Evolutionary conservation across 345 rosid genomes (phyloP).

Genomic region (Gossypium herbaceum): DNA sequence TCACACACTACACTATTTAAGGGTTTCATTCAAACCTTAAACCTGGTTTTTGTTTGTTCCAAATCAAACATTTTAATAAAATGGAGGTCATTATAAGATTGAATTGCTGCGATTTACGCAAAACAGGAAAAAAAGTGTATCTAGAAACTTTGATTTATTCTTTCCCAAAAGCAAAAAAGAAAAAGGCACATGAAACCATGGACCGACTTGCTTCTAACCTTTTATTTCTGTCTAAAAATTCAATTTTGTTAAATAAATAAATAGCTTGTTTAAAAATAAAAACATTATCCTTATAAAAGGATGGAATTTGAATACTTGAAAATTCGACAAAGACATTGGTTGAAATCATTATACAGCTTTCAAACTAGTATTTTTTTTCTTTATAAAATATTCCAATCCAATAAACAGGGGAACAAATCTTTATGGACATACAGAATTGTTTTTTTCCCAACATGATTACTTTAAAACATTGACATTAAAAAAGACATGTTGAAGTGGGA

Average conservation of each 20-base stretch:
- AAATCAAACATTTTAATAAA: not conserved
- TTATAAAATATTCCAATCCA: constrained; percentile 2
- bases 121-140: not conserved
- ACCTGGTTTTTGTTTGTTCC: not conserved
- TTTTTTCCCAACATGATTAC: not conserved
- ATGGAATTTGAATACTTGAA: too few relatives aligned
- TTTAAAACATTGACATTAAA: not conserved
- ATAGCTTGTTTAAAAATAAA: not conserved
- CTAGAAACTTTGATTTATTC: not conserved
- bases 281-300: too few relatives aligned
- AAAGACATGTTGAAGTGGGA: constrained; percentile 5
- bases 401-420: not conserved
- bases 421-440: not conserved
- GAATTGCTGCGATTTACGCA: too few relatives aligned
- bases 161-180: not conserved
- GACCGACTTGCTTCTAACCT: not conserved
- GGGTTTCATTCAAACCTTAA: too few relatives aligned
- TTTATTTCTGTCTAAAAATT: not conserved
- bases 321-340: not conserved
- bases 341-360: not conserved
- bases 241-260: not conserved
- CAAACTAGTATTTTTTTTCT: not conserved
- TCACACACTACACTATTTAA: too few relatives aligned
- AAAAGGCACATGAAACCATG: not conserved
- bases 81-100: too few relatives aligned